A percentile compares a stretch with the other conserved stretches of the same genome.
These are phyloP conservation scores for Pleurotus citrinopileatus DNA, from an alignment of 768 basidiomycete genomes.

Conservation along the genomic window DNA sequence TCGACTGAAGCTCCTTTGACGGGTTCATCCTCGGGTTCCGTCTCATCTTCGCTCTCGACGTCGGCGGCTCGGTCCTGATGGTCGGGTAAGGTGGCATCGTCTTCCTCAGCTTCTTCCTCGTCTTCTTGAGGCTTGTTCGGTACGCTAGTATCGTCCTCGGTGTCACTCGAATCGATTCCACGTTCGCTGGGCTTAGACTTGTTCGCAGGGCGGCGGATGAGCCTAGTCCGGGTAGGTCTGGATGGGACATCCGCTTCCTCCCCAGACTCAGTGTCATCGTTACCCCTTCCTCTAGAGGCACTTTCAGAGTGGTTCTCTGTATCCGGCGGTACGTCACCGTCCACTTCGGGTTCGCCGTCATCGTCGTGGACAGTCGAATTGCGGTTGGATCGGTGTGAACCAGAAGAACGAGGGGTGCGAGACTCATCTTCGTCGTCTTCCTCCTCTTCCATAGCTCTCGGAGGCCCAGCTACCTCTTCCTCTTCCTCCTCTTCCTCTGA, in stretches of 20 bases:
- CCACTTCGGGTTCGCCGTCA: slow-evolving; percentile 14
- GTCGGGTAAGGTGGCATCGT: slow-evolving; percentile 11
- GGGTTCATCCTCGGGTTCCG: slow-evolving; percentile 11
- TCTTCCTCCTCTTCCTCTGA: slow-evolving; percentile 19
- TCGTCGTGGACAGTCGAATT: slow-evolving; percentile 17
- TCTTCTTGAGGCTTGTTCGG: slow-evolving; percentile 23
- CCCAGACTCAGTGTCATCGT: slow-evolving; percentile 7
- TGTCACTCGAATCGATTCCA: slow-evolving; percentile 9
- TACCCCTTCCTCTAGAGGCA: slow-evolving; percentile 5
- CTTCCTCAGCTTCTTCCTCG: slow-evolving; percentile 15
- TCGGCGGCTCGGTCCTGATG: slow-evolving; percentile 12
- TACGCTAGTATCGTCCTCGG: slow-evolving; percentile 24
- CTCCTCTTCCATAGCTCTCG: slow-evolving; percentile 24
- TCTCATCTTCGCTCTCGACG: slow-evolving; percentile 18
- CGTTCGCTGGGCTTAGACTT: not conserved
- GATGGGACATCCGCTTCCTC: slow-evolving; percentile 2
- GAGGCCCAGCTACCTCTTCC: slow-evolving; percentile 16
- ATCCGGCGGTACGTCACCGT: not conserved
- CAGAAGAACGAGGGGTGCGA: slow-evolving; percentile 15
- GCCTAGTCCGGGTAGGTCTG: not conserved
- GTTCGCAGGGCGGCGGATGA: slow-evolving; percentile 1
- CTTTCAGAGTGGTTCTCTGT: not conserved
- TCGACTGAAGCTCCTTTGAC: slow-evolving; percentile 12
- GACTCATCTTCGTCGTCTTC: slow-evolving; percentile 33
- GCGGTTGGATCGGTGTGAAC: slow-evolving; percentile 12